Conservation (phyloP, 163 green algal species). For the Scenedesmus sp. region DNA sequence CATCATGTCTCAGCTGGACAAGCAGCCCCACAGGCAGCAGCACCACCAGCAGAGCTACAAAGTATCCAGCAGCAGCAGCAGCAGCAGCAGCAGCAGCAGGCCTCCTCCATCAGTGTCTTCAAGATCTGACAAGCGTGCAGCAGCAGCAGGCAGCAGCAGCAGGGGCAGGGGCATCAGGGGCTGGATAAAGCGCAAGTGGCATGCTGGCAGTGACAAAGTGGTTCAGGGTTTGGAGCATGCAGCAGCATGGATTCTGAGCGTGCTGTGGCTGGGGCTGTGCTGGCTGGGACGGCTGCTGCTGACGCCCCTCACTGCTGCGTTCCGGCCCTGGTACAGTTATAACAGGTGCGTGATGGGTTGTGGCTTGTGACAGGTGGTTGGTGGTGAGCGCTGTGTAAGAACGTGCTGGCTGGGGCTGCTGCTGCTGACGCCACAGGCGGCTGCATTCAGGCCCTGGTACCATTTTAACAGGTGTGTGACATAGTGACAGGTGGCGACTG, state of each 20-base stretch:
- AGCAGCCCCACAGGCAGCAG: not conserved
- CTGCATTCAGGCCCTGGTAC: no score
- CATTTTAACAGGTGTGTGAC: no score
- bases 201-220: not conserved
- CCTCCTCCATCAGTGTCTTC: not conserved
- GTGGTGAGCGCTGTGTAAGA: not conserved
- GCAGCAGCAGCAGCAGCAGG: not conserved
- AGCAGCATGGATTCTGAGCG: slow-evolving; percentile 11
- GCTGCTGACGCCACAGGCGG: no score
- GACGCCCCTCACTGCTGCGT: not conserved
- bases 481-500: no score
- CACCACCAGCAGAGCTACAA: slow-evolving; percentile 29
- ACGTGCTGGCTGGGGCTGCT: not conserved
- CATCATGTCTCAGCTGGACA: not conserved
- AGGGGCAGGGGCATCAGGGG: not conserved
- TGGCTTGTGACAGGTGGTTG: no score
- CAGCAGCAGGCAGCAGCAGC: slow-evolving; percentile 27
- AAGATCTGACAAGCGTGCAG: not conserved
- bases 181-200: not conserved
- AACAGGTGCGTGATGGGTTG: slow-evolving; percentile 24
- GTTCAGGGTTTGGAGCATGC: not conserved
- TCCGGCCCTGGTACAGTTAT: slow-evolving; percentile 36
- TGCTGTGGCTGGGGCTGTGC: not conserved
- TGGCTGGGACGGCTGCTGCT: slow-evolving; percentile 20
- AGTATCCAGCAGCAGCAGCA: not conserved